Evolutionary conservation across 768 basidiomycete genomes (phyloP).

Genomic region (Tricholoma bakamatsutake): DNA sequence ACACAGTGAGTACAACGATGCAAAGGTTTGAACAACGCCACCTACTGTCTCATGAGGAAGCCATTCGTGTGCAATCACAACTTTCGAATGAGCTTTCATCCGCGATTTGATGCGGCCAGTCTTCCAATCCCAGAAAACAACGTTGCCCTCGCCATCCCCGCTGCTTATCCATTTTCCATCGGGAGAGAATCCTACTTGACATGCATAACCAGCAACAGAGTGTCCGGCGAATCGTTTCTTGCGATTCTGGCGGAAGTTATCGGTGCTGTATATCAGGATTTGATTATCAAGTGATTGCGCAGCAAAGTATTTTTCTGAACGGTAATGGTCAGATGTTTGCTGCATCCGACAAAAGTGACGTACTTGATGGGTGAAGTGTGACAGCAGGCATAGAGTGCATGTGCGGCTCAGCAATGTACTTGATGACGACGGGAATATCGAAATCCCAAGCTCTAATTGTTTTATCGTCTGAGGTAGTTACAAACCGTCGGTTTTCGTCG

Average conservation of each 20-base stretch:
- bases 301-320: constrained; percentile 87
- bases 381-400: constrained; percentile 99
- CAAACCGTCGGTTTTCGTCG: constrained; percentile 94
- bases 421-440: constrained; percentile 99
- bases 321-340: constrained; percentile 6
- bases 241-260: constrained; percentile 97
- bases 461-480: constrained; percentile 98
- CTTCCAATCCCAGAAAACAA: constrained; percentile 99
- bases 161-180: constrained; percentile 99
- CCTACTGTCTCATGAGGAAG: constrained; percentile 93
- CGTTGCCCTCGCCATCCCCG: constrained; percentile 90
- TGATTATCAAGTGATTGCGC: constrained; percentile 98
- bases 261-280: constrained; percentile 94
- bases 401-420: constrained; percentile 97
- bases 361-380: constrained; percentile 91
- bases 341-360: constrained; percentile 26
- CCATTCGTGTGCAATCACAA: constrained; percentile 98
- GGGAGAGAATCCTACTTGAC: constrained; percentile 94
- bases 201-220: constrained; percentile 95
- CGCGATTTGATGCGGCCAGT: constrained; percentile 93
- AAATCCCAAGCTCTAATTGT: constrained; percentile 99
- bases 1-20: constrained; percentile 10
- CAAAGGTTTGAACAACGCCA: constrained; percentile 46
- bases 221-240: constrained; percentile 99
- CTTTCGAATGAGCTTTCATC: constrained; percentile 85